These are phyloP conservation scores for Trichoderma pleuroti DNA, from an alignment of 2,329 filamentous ascomycete genomes.

Conservation along the genomic window DNA sequence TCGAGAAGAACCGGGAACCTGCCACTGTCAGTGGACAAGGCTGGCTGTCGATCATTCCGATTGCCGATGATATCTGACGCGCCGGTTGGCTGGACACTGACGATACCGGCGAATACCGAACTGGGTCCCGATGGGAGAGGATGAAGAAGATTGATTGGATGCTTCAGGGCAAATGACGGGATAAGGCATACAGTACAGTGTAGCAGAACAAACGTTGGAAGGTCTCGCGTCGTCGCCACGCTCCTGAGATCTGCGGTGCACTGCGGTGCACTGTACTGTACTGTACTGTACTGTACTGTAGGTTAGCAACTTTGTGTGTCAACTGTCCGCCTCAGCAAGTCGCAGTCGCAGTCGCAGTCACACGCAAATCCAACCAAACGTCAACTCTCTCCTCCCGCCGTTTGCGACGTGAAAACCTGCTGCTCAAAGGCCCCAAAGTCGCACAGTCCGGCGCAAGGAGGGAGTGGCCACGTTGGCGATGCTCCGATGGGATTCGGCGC, in stretches of 20 bases:
- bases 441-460: neutral
- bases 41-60: neutral
- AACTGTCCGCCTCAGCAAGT: neutral
- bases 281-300: too few species aligned
- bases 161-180: neutral
- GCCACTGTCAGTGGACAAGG: neutral
- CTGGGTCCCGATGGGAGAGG: neutral
- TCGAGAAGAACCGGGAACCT: neutral
- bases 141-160: neutral
- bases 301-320: too few species aligned
- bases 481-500: neutral
- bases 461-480: slow-evolving; percentile 1
- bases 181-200: neutral
- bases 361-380: neutral
- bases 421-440: neutral
- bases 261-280: too few species aligned
- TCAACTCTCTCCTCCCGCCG: neutral
- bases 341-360: neutral
- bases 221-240: neutral
- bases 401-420: neutral
- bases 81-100: neutral
- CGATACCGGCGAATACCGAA: neutral
- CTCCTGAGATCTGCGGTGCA: neutral
- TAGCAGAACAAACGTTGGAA: neutral
- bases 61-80: slow-evolving; percentile 1